phyloP scores from a whole-genome alignment of 257 asterid genomes.

The Lavandula angustifolia region DNA sequence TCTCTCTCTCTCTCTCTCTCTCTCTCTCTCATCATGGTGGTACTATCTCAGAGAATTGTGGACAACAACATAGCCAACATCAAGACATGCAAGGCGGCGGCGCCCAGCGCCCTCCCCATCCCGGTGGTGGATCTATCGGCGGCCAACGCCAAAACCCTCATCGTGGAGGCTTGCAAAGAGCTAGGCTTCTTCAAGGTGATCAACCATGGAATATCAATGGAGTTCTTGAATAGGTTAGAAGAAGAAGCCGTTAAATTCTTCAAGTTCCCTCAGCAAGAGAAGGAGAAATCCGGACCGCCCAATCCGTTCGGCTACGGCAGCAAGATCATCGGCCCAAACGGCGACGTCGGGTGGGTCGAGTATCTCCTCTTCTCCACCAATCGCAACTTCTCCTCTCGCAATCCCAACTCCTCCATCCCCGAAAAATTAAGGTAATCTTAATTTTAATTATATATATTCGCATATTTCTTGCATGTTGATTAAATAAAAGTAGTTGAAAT shows the following conservation, averaged over 20 bases:
- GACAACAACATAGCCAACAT: conserved; percentile 14
- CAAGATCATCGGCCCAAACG: conserved; percentile 54
- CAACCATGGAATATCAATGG: conserved; percentile 31
- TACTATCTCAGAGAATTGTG: conserved; percentile 32
- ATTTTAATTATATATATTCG: too few relatives aligned
- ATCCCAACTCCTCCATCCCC: conserved; percentile 19
- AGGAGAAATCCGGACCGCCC: conserved; percentile 44
- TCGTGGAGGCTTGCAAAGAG: conserved; percentile 48
- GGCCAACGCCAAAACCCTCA: conserved; percentile 32
- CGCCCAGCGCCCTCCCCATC: conserved; percentile 27
- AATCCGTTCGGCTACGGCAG: conserved; percentile 53
- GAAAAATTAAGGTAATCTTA: conserved; percentile 33
- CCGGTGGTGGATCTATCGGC: conserved; percentile 44
- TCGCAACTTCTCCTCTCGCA: conserved; percentile 13
- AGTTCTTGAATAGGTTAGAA: conserved; percentile 39
- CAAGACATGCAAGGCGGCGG: conserved; percentile 42
- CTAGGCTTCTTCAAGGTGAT: conserved; percentile 45
- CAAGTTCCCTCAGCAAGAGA: conserved; percentile 32
- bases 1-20: conserved; percentile 22
- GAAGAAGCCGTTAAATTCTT: conserved; percentile 41
- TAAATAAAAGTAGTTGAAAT: background rate
- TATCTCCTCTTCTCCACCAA: conserved; percentile 50
- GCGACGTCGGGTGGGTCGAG: conserved; percentile 61
- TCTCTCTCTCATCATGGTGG: conserved; percentile 37
- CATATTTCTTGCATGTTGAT: too few relatives aligned